Evolutionary conservation across 352 stramenopile genomes (phyloP), one percentile per base, ranked within the genome.

Genomic region (Thraustochytrium striatum): DNA sequence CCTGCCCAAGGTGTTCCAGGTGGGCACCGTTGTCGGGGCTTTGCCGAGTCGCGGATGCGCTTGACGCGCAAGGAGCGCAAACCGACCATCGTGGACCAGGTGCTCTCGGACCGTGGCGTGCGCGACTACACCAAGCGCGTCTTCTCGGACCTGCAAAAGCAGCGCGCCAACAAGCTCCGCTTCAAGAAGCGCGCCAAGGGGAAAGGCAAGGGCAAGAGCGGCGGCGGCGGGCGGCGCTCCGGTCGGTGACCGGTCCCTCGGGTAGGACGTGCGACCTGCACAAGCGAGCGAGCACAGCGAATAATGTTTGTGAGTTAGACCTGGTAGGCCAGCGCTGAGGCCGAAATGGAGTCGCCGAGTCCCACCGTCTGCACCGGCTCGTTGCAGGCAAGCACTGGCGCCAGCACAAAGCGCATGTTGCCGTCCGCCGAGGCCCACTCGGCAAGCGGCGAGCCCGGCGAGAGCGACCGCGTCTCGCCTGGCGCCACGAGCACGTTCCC

Each of bases 61-160:
- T 3, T 75, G 36, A 75, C 39, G 33, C 94, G 94, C 85, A 93
- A 93, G 69, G 85, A 95, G 79, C 88, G 91, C 52, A 90, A 94
- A 72, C 87, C 92, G 85, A 97, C 90, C 39, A 93, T 96, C 79
- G 94, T 92, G 68, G 91, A 97, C 78, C 91, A 97, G 85, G 89
- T 97, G 83, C 91, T 96, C 86, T 89, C 89, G 55, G 91, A 95
- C 83, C 79, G 89, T 3, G 70, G 69, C 78, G 87, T 94, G n/a
- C 86, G 89, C 61, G 69, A 82, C 81, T 95, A 97, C 50, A 75
- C 65, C 19, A 75, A 75, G 52, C 65, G 65, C 16, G 52, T 75
- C 2, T 75, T 43, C 36, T 16, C 11, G 30, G 65, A 41, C 21
- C 7, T 75, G 65, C 65, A 75, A 25, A 41, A 9, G 0, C 33